Conservation (phyloP, 106 monocot genomes). For the Phalaenopsis aphrodite region DNA sequence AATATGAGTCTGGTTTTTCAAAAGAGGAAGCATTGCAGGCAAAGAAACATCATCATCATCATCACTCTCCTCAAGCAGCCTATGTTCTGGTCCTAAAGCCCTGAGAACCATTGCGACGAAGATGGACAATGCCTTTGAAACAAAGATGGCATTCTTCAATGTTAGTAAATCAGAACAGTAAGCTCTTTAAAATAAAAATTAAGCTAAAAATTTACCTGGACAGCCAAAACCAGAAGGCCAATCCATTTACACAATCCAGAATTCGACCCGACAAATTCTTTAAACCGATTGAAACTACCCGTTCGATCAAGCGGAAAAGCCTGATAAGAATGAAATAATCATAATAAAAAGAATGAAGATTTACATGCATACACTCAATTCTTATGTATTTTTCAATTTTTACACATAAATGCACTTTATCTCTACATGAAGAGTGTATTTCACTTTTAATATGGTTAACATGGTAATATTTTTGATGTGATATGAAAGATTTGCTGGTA, state of each 20-base stretch:
- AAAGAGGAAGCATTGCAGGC: slow-evolving; percentile 60
- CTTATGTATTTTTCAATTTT: too few species aligned
- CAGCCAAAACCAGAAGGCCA: slow-evolving; percentile 47
- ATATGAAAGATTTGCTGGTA: too few species aligned
- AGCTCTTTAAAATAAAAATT: not conserved
- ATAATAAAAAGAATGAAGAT: too few species aligned
- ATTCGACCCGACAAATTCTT: slow-evolving; percentile 67
- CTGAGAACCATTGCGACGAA: slow-evolving; percentile 57
- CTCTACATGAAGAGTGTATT: too few species aligned
- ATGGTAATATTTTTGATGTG: too few species aligned
- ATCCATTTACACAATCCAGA: slow-evolving; percentile 80
- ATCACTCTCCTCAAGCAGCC: slow-evolving; percentile 16
- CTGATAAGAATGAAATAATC: slow-evolving; percentile 17
- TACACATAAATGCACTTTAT: too few species aligned
- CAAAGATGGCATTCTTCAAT: not conserved
- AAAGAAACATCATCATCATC: slow-evolving; percentile 67
- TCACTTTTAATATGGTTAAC: too few species aligned
- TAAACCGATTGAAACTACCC: slow-evolving; percentile 68
- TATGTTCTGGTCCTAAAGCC: slow-evolving; percentile 52
- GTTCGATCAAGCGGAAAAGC: slow-evolving; percentile 75
- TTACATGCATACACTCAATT: too few species aligned
- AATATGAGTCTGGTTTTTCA: slow-evolving; percentile 40
- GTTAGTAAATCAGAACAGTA: not conserved
- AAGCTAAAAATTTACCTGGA: slow-evolving; percentile 38
- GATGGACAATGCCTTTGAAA: slow-evolving; percentile 49